Evolutionary conservation across 768 basidiomycete species (phyloP).

Genomic region (Agrocybe praecox): DNA sequence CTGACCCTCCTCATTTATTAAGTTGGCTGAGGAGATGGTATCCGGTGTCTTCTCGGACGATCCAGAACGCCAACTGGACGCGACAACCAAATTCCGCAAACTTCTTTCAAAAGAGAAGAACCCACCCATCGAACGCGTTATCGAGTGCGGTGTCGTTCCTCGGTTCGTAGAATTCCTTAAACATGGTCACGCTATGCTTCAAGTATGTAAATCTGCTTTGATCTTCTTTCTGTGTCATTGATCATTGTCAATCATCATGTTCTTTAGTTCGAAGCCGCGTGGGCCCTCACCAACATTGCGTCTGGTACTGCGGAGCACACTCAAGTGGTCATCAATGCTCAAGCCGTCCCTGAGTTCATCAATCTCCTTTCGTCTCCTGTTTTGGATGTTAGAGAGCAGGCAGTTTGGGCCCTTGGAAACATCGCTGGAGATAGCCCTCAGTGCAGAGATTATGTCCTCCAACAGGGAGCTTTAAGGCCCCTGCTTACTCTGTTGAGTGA

Average conservation of each 20-base stretch:
- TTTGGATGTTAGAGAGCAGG: conserved; percentile 97
- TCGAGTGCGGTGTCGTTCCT: conserved; percentile 95
- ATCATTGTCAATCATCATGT: conserved; percentile 1
- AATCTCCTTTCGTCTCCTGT: conserved; percentile 93
- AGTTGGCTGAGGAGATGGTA: conserved; percentile 94
- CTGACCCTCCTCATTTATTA: conserved; percentile 16
- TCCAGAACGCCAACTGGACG: conserved; percentile 89
- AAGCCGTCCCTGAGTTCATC: conserved; percentile 97
- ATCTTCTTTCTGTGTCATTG: background rate
- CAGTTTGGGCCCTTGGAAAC: conserved; percentile 99
- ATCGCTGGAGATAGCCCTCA: conserved; percentile 98
- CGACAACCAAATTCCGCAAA: conserved; percentile 98
- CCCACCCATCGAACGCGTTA: conserved; percentile 98
- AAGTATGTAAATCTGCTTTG: conserved; percentile 49
- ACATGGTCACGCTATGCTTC: conserved; percentile 80
- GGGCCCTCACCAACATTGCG: conserved; percentile 97
- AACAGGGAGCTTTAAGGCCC: conserved; percentile 92
- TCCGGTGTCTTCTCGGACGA: conserved; percentile 91
- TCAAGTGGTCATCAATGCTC: conserved; percentile 93
- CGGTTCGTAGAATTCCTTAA: conserved; percentile 96
- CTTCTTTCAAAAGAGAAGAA: conserved; percentile 99
- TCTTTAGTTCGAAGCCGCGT: conserved; percentile 90
- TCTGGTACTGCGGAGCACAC: conserved; percentile 99
- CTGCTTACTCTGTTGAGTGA: conserved; percentile 88
- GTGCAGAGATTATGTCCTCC: conserved; percentile 95